Conservation (phyloP, 306 rosid species). For the Spatholobus suberectus region DNA sequence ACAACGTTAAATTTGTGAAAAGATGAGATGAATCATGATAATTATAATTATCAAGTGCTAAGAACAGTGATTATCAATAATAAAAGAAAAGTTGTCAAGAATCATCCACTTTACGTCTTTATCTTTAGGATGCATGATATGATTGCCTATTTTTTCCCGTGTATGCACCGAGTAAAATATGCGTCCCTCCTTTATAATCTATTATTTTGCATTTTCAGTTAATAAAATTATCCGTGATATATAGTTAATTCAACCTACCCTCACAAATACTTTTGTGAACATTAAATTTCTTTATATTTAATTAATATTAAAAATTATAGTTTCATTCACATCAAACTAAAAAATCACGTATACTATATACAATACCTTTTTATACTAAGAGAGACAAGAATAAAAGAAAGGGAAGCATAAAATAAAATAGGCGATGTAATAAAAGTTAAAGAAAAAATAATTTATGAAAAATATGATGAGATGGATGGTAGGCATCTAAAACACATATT, state of each 20-base stretch:
- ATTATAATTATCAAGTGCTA: not conserved
- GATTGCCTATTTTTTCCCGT: not conserved
- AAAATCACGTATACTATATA: too few species aligned
- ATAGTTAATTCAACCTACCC: not conserved
- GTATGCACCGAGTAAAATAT: not conserved
- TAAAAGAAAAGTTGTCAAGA: not conserved
- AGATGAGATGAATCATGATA: not conserved
- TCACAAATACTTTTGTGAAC: not conserved
- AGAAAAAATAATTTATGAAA: too few species aligned
- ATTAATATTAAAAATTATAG: too few species aligned
- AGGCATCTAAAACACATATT: too few species aligned
- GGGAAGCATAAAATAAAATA: too few species aligned
- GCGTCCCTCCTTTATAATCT: not conserved
- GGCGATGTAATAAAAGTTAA: too few species aligned
- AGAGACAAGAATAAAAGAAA: too few species aligned
- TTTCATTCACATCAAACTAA: too few species aligned
- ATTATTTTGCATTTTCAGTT: not conserved
- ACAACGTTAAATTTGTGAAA: slow-evolving; percentile 29
- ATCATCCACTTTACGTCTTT: slow-evolving; percentile 20
- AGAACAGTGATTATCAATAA: not conserved
- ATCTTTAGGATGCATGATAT: not conserved
- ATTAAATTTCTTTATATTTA: not conserved
- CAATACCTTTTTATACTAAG: too few species aligned
- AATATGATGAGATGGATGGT: too few species aligned
- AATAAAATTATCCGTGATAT: not conserved